These are phyloP conservation scores for Eucalyptus camaldulensis DNA, from an alignment of 345 rosid genomes.

Conservation along the genomic window DNA sequence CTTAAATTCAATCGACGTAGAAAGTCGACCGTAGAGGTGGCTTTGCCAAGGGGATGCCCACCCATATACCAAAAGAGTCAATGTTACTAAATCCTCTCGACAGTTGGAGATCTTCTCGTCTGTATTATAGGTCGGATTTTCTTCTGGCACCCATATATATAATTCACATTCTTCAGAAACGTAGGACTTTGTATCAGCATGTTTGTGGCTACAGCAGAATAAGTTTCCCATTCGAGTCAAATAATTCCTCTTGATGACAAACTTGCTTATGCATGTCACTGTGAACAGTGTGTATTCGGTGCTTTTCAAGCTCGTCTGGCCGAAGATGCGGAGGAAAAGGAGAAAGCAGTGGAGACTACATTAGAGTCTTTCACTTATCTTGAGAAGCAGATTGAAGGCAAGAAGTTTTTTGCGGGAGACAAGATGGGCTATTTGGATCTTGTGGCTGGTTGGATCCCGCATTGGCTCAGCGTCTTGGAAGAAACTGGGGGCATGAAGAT, in stretches of 20 bases:
- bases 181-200: not conserved
- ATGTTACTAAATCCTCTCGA: not conserved
- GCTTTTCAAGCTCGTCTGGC: conserved; percentile 2
- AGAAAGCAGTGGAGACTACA: conserved; percentile 5
- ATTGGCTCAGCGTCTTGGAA: conserved; percentile 10
- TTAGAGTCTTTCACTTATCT: not conserved
- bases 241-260: not conserved
- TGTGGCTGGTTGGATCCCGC: conserved; percentile 16
- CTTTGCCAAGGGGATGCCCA: not conserved
- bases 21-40: not conserved
- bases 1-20: not conserved
- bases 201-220: not conserved
- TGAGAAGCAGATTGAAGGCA: conserved; percentile 17
- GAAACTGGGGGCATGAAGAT: conserved; percentile 19
- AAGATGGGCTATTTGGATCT: conserved; percentile 16
- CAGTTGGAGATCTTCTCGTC: not conserved
- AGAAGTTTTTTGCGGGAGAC: conserved; percentile 19
- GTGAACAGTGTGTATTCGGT: conserved; percentile 1
- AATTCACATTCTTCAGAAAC: not conserved
- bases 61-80: not conserved
- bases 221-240: not conserved
- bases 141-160: not conserved
- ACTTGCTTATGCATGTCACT: not conserved
- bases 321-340: conserved; percentile 7
- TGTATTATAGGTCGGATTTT: not conserved